Evolutionary conservation across 805 yeast species (phyloP).

Genomic region (Hanseniaspora lachancei): DNA sequence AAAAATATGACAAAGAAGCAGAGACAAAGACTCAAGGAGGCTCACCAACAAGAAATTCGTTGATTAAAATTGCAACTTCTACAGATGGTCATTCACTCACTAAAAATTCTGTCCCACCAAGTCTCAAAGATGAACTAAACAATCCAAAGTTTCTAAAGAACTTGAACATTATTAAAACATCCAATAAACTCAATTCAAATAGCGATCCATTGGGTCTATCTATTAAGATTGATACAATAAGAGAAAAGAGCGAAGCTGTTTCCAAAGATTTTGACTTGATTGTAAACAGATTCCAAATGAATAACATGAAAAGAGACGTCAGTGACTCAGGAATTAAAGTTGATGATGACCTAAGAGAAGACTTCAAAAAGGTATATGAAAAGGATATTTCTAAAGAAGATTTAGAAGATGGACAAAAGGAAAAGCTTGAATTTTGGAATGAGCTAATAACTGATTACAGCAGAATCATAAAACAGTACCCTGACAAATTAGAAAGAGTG

Average conservation of each 20-base stretch:
- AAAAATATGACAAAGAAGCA: neutral
- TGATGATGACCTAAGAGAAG: neutral
- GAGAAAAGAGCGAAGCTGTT: conserved; percentile 7
- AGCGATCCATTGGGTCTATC: neutral
- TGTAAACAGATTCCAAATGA: conserved; percentile 8
- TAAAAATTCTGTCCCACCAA: conserved; percentile 9
- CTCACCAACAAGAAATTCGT: neutral
- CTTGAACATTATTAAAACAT: neutral
- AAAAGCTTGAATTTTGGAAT: conserved; percentile 65
- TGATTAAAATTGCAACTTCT: neutral
- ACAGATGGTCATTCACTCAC: neutral
- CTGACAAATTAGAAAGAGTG: conserved; percentile 45
- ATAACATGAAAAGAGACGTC: neutral
- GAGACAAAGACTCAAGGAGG: neutral
- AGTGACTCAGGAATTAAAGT: conserved; percentile 9
- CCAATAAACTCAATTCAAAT: neutral
- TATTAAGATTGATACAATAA: conserved; percentile 4
- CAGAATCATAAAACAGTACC: conserved; percentile 47
- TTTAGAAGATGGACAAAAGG: conserved; percentile 29
- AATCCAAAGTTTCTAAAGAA: conserved; percentile 10
- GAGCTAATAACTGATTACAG: conserved; percentile 64
- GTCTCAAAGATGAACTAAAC: conserved; percentile 7
- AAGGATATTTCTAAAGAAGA: conserved; percentile 12
- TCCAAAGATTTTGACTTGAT: conserved; percentile 13
- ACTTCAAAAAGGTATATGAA: neutral